Base-by-base conservation (phyloP, 2,329 filamentous ascomycete species). In the Fusarium verticillioides region DNA sequence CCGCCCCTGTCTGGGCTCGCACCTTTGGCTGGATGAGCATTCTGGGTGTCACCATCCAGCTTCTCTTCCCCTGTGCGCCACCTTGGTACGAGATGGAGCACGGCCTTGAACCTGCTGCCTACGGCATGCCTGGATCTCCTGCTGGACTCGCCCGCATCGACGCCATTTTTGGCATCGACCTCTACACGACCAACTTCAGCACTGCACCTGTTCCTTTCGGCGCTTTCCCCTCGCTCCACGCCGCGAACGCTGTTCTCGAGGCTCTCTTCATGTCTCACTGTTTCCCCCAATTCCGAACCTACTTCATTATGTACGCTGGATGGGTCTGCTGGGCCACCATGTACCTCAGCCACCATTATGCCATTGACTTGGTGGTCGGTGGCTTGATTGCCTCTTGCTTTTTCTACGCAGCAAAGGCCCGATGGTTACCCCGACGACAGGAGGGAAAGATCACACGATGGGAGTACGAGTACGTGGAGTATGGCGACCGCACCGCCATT, bases 301-400 rank as follows among this genome's bases (percentile, higher is more conserved):
- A 96, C 60, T 97, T 97, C 83, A 89, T 95, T 72, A 87, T 89
- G 73, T 98, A 98, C 83, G 93, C 93, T 49, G 89, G 93, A 80
- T 98, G 96, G 96, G 91, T 98, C 78, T 98, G 95, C 94, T 98
- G 96, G 95, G 93, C 95, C 18, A 98, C 96, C 76, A 97, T 98
- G 94, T 98, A 98, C 81, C 89, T 98, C 59, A 97, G 94, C 79
- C 96, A 98, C 83, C 96, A 98, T 85, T 98, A 98, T 81, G 96
- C 95, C 37, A 93, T 98, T 44, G 96, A 98, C 82, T 87, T 98
- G 57, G 94, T 98, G 32, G 94, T 90, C 40, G 96, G 96, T 75
- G 94, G 92, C 80, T 86, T 97, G 68, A 86, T 94, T 67, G 93
- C 94, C 30, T 92, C 92, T 18, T 86, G 93, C 57, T 91, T 93